phyloP scores from a whole-genome alignment of 2,329 filamentous ascomycete genomes.

The Teratosphaeriaceae sp. region DNA sequence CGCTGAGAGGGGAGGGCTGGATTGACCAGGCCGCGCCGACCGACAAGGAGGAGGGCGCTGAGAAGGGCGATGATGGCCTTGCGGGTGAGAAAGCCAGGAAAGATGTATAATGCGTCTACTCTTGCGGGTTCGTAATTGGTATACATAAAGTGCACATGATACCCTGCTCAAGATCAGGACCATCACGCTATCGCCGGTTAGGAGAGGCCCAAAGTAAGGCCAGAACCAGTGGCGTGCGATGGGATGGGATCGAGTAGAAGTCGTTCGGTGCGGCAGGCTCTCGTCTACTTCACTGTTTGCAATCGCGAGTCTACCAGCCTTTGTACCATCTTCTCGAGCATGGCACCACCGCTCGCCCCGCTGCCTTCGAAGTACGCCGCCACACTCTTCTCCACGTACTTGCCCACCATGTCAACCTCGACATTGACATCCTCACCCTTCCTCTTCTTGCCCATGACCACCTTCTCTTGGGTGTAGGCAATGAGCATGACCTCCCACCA shows the following conservation, averaged over 20 bases:
- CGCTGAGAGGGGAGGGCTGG: constrained; percentile 69
- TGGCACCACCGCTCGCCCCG: constrained; percentile 43
- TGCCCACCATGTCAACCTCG: constrained; percentile 83
- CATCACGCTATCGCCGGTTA: too few relatives aligned
- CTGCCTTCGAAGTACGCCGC: constrained; percentile 64
- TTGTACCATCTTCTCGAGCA: constrained; percentile 49
- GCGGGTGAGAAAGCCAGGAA: constrained; percentile 16
- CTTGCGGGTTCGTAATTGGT: too few relatives aligned
- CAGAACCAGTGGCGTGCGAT: too few relatives aligned
- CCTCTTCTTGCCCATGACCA: constrained; percentile 74
- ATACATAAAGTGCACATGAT: not conserved
- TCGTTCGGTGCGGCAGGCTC: not conserved
- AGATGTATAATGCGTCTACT: constrained; percentile 12
- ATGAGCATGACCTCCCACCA: constrained; percentile 98
- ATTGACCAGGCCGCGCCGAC: constrained; percentile 41
- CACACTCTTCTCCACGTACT: constrained; percentile 87
- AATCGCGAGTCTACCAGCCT: constrained; percentile 68
- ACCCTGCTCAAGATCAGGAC: too few relatives aligned
- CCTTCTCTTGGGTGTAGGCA: constrained; percentile 87
- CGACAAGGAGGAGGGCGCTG: not conserved
- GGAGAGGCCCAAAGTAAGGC: too few relatives aligned
- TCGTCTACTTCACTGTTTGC: constrained; percentile 24
- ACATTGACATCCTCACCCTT: constrained; percentile 79
- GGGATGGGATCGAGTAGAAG: too few relatives aligned
- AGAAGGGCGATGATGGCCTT: constrained; percentile 4